Conservation (phyloP, 805 yeast species). For the Saccharomycopsis selenospora region DNA sequence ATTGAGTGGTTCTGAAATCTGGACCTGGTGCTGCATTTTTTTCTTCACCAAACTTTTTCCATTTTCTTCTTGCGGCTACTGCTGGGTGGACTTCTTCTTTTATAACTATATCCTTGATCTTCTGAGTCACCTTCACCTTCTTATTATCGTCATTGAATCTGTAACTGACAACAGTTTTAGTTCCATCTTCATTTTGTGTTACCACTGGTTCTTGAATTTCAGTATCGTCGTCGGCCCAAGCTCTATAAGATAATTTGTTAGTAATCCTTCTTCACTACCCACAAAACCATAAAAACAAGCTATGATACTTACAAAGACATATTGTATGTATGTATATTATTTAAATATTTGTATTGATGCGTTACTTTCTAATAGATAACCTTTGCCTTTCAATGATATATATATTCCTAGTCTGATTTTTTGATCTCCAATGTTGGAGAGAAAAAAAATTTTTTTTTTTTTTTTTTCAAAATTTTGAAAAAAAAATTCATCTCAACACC, state of each 20-base stretch:
- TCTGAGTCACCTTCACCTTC: slow-evolving; percentile 82
- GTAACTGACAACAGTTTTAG: slow-evolving; percentile 79
- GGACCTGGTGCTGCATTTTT: slow-evolving; percentile 73
- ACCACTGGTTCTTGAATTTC: slow-evolving; percentile 69
- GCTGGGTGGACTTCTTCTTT: slow-evolving; percentile 77
- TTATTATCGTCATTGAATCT: slow-evolving; percentile 70
- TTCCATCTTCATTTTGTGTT: slow-evolving; percentile 76
- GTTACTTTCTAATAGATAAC: too few species aligned
- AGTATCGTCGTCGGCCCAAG: slow-evolving; percentile 73
- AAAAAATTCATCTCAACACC: too few species aligned
- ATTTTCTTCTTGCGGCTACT: slow-evolving; percentile 81
- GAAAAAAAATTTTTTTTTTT: too few species aligned
- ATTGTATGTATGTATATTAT: not conserved
- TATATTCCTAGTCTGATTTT: too few species aligned
- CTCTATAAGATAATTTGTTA: slow-evolving; percentile 1
- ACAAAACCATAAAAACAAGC: too few species aligned
- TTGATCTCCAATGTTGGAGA: too few species aligned
- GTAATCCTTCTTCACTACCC: too few species aligned
- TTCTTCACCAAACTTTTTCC: slow-evolving; percentile 87
- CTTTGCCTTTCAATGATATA: too few species aligned
- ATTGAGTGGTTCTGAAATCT: slow-evolving; percentile 77
- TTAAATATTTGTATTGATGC: too few species aligned
- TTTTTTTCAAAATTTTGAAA: too few species aligned
- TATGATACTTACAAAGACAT: slow-evolving; percentile 3
- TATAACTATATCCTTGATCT: slow-evolving; percentile 65